A percentile compares a stretch with the other conserved stretches of the same genome.
Conservation (phyloP, 2,329 filamentous ascomycete species). For the Botrytis elliptica region DNA sequence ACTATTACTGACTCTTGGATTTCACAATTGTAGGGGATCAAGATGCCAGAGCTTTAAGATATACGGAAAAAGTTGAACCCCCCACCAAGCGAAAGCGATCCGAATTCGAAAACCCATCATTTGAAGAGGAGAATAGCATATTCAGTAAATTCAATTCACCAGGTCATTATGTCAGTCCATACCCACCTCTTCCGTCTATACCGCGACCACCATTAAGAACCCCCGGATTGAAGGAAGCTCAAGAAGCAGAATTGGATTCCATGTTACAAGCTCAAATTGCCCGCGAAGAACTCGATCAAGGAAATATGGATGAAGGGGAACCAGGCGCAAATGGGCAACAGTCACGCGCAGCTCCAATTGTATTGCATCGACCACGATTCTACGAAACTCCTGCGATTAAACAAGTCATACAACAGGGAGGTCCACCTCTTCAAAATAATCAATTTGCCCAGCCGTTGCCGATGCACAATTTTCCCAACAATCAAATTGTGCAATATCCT, state of each 20-base stretch:
- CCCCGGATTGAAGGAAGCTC: constrained; percentile 1
- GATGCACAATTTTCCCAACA: not conserved
- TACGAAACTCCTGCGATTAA: constrained; percentile 1
- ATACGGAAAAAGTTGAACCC: constrained; percentile 21
- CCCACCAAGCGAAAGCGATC: constrained; percentile 19
- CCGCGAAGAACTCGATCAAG: constrained; percentile 23
- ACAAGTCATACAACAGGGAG: not conserved
- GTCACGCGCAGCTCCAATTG: not conserved
- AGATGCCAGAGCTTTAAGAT: constrained; percentile 31
- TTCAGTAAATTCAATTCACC: constrained; percentile 15
- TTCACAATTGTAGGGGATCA: constrained; percentile 24
- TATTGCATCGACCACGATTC: constrained; percentile 13
- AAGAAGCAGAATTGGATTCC: constrained; percentile 26
- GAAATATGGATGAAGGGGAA: constrained; percentile 14
- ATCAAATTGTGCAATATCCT: not conserved
- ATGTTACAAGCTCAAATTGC: constrained; percentile 30
- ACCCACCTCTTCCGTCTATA: constrained; percentile 20
- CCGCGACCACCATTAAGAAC: constrained; percentile 15
- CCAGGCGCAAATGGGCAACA: not conserved
- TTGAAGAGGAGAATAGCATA: constrained; percentile 1
- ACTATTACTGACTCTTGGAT: not conserved
- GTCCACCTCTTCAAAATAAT: not conserved
- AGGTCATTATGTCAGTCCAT: constrained; percentile 23
- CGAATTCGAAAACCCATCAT: not conserved
- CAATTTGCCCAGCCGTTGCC: not conserved